Evolutionary conservation across 306 rosid species (phyloP).

Genomic region (Castanea mollissima): DNA sequence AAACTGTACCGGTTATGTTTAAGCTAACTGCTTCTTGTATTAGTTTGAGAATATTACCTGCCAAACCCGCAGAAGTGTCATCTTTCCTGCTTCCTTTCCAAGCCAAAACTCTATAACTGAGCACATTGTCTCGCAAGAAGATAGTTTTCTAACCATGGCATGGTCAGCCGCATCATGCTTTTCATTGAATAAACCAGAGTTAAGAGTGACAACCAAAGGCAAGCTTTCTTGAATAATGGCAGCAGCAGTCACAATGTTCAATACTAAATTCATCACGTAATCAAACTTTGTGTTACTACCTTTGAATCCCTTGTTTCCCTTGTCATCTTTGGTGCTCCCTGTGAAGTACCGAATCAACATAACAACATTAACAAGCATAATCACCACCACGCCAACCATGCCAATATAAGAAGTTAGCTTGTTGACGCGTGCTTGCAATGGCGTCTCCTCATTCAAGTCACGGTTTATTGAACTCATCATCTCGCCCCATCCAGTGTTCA

Average conservation of each 20-base stretch:
- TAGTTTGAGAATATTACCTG: too few species aligned
- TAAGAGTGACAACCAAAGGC: conserved; percentile 19
- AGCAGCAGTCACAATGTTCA: conserved; percentile 6
- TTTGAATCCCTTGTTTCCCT: conserved; percentile 8
- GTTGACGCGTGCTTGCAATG: too few species aligned
- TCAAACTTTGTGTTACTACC: conserved; percentile 16
- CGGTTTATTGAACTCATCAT: too few species aligned
- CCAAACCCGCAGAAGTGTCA: too few species aligned
- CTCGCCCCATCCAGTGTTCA: too few species aligned
- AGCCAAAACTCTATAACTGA: neutral
- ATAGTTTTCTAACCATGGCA: conserved; percentile 28
- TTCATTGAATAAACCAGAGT: conserved; percentile 31
- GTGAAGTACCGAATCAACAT: conserved; percentile 20
- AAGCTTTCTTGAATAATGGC: conserved; percentile 25
- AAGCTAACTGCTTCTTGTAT: too few species aligned
- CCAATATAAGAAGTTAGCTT: neutral
- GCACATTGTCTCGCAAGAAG: conserved; percentile 29
- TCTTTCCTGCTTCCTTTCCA: too few species aligned
- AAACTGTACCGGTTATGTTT: neutral
- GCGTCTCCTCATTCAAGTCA: too few species aligned
- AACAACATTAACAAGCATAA: conserved; percentile 6
- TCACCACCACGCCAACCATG: conserved; percentile 9
- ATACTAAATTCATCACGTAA: conserved; percentile 9
- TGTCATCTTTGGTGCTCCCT: conserved; percentile 1
- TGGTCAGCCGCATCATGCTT: conserved; percentile 21